These are phyloP conservation scores for Verbascum thapsus DNA, from an alignment of 257 asterid genomes.

Conservation along the genomic window DNA sequence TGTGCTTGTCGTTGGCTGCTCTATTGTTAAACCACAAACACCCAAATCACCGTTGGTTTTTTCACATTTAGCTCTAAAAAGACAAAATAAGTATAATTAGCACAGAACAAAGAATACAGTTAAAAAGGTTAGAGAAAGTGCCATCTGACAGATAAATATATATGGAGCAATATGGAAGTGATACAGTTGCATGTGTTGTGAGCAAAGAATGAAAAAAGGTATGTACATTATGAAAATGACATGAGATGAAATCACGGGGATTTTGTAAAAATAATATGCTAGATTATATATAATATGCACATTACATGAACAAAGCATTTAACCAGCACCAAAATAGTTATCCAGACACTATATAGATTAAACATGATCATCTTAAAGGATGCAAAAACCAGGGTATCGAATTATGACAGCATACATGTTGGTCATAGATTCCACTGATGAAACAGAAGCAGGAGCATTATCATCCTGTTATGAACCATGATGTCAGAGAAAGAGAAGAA, in stretches of 20 bases:
- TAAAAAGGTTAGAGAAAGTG: slow-evolving; percentile 1
- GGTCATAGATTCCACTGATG: slow-evolving; percentile 45
- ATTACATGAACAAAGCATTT: slow-evolving; percentile 2
- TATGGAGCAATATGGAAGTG: neutral
- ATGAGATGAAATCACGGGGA: no score
- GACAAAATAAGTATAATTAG: slow-evolving; percentile 25
- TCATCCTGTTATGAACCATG: slow-evolving; percentile 66
- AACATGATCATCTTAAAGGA: slow-evolving; percentile 12
- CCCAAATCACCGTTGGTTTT: slow-evolving; percentile 59
- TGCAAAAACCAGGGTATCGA: slow-evolving; percentile 22
- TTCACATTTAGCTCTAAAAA: slow-evolving; percentile 57
- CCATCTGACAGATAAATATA: slow-evolving; percentile 5
- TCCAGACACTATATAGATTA: neutral
- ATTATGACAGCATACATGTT: slow-evolving; percentile 54
- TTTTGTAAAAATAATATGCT: neutral
- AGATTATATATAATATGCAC: neutral
- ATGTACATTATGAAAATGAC: no score
- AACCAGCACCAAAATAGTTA: slow-evolving; percentile 11
- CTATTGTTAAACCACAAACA: slow-evolving; percentile 41
- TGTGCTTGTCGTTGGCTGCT: slow-evolving; percentile 36
- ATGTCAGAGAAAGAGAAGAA: slow-evolving; percentile 29
- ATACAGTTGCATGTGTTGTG: slow-evolving; percentile 4
- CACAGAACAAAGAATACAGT: slow-evolving; percentile 23
- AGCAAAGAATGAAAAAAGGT: no score
- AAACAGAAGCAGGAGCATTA: slow-evolving; percentile 48